phyloP scores from a whole-genome alignment of 495 filamentous ascomycete species.

The Hyaloscypha bicolor region DNA sequence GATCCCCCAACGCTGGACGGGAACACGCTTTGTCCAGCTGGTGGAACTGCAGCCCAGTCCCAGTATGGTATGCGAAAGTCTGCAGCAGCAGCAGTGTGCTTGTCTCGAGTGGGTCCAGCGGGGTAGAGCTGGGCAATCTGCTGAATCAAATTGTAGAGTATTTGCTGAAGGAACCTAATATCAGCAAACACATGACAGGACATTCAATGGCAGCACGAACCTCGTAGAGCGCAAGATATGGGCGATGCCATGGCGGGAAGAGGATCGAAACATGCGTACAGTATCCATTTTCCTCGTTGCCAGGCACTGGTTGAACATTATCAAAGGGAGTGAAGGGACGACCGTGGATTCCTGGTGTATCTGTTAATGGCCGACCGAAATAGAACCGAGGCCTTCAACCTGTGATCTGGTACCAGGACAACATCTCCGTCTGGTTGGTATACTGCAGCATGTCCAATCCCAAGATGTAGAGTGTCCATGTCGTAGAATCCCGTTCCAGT shows the following conservation, averaged over 20 bases:
- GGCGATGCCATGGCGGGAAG: slow-evolving; percentile 73
- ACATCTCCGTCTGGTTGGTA: slow-evolving; percentile 50
- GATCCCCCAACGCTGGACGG: slow-evolving; percentile 48
- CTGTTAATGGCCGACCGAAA: neutral
- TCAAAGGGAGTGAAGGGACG: slow-evolving; percentile 60
- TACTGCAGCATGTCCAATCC: slow-evolving; percentile 42
- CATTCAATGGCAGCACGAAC: slow-evolving; percentile 38
- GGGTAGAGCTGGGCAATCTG: slow-evolving; percentile 56
- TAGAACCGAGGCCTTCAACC: slow-evolving; percentile 37
- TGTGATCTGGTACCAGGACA: slow-evolving; percentile 63
- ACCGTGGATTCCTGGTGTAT: slow-evolving; percentile 61
- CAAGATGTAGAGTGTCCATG: slow-evolving; percentile 33
- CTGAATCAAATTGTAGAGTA: slow-evolving; percentile 37
- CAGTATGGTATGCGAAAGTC: slow-evolving; percentile 68
- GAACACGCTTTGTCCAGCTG: slow-evolving; percentile 46
- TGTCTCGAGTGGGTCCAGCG: slow-evolving; percentile 40
- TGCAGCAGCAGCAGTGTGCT: slow-evolving; percentile 51
- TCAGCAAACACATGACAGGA: neutral
- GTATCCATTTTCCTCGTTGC: slow-evolving; percentile 56
- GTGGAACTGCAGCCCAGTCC: slow-evolving; percentile 64
- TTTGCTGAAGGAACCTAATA: slow-evolving; percentile 29
- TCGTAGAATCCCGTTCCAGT: slow-evolving; percentile 55
- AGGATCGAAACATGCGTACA: slow-evolving; percentile 67
- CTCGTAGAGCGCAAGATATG: slow-evolving; percentile 70
- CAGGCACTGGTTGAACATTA: slow-evolving; percentile 50